Evolutionary conservation across 495 filamentous ascomycete genomes (phyloP).

Genomic region (Penicillium silybi): DNA sequence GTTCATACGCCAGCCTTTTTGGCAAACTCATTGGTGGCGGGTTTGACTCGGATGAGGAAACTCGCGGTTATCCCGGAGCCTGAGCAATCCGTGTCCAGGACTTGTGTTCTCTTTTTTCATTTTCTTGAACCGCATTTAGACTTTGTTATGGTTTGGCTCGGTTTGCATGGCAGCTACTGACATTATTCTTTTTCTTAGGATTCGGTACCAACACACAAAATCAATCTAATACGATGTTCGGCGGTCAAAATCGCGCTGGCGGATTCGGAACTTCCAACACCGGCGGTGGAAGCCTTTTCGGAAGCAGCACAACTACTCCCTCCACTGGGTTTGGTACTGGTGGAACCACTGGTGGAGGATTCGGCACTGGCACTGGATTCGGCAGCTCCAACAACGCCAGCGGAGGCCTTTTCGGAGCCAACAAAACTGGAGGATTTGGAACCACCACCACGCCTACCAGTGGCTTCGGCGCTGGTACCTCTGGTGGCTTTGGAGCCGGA

Average conservation of each 20-base stretch:
- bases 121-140: slow-evolving; percentile 20
- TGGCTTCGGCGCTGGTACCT: slow-evolving; percentile 11
- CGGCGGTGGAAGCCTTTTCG: slow-evolving; percentile 49
- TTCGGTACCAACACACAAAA: slow-evolving; percentile 36
- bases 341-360: slow-evolving; percentile 47
- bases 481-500: slow-evolving; percentile 21
- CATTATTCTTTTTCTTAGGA: slow-evolving; percentile 21
- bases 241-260: slow-evolving; percentile 30
- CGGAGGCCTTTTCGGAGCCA: slow-evolving; percentile 49
- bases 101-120: slow-evolving; percentile 2
- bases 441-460: slow-evolving; percentile 8
- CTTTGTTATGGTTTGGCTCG: not conserved
- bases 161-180: slow-evolving; percentile 13
- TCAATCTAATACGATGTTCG: slow-evolving; percentile 37
- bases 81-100: slow-evolving; percentile 16
- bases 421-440: slow-evolving; percentile 29
- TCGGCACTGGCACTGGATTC: slow-evolving; percentile 39
- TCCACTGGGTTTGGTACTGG: slow-evolving; percentile 39
- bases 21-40: not conserved
- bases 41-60: not conserved
- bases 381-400: slow-evolving; percentile 35
- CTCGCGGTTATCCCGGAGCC: not conserved
- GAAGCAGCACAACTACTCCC: slow-evolving; percentile 35
- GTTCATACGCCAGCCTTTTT: not conserved
- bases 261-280: slow-evolving; percentile 48